These are phyloP conservation scores for Lumnitzera littorea DNA, from an alignment of 345 rosid genomes.

Conservation along the genomic window DNA sequence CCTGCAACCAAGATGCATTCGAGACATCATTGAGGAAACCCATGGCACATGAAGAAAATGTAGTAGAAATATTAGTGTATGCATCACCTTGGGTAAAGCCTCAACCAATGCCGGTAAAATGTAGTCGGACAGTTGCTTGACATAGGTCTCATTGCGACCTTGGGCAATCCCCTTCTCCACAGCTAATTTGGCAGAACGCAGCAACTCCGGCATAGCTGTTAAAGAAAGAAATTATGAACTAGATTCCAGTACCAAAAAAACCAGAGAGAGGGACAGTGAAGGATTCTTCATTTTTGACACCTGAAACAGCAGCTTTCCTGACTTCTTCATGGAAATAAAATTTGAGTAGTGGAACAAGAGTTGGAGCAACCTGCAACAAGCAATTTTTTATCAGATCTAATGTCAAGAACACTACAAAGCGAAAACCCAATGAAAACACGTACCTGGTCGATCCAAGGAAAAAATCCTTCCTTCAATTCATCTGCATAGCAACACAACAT, in stretches of 20 bases:
- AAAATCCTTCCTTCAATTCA: constrained; percentile 98
- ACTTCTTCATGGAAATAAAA: constrained; percentile 99
- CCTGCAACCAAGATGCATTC: constrained; percentile 47
- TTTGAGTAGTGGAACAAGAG: constrained; percentile 89
- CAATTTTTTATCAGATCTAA: constrained; percentile 1
- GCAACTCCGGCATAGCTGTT: constrained; percentile 96
- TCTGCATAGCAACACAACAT: constrained; percentile 99
- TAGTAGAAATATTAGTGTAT: neutral
- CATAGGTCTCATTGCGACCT: constrained; percentile 81
- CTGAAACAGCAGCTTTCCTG: constrained; percentile 99
- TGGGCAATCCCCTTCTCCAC: constrained; percentile 81
- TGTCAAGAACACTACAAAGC: neutral
- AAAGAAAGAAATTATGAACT: constrained; percentile 3
- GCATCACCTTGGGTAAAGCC: constrained; percentile 82
- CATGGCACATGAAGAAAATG: neutral
- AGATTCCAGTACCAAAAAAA: neutral
- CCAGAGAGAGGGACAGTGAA: constrained; percentile 1
- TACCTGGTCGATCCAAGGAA: constrained; percentile 99
- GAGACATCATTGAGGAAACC: constrained; percentile 1
- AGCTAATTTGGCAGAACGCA: constrained; percentile 92
- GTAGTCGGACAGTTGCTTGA: constrained; percentile 92
- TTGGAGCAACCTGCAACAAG: constrained; percentile 78
- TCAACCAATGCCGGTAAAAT: constrained; percentile 90
- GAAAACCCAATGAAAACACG: neutral
- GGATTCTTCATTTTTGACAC: constrained; percentile 25